Evolutionary conservation across 257 asterid species (phyloP).

Genomic region (Solanum etuberosum): DNA sequence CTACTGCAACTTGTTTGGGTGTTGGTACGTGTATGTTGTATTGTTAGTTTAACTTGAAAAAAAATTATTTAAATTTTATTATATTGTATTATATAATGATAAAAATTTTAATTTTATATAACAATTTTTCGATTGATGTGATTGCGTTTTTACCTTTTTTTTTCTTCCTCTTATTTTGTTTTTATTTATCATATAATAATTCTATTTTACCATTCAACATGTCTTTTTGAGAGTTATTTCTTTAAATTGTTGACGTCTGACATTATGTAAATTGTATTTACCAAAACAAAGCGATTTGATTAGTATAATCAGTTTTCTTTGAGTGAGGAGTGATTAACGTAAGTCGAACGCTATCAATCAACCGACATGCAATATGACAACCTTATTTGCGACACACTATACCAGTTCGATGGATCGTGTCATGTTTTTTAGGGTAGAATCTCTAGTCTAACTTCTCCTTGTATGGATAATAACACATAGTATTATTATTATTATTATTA

Average conservation of each 20-base stretch:
- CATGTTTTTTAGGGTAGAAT: not conserved
- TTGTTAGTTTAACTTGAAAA: too few relatives aligned
- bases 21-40: not conserved
- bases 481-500: not conserved
- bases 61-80: too few relatives aligned
- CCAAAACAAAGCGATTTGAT: not conserved
- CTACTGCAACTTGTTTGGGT: not conserved
- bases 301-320: not conserved
- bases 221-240: too few relatives aligned
- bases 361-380: not conserved
- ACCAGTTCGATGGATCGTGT: not conserved
- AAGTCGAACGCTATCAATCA: not conserved
- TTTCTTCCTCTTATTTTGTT: not conserved
- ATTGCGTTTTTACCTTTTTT: not conserved
- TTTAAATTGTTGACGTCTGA: too few relatives aligned
- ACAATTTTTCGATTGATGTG: fast-evolving
- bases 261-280: too few relatives aligned
- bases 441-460: not conserved
- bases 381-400: not conserved
- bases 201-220: not conserved
- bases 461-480: too few relatives aligned
- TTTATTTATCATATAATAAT: not conserved
- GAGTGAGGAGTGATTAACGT: not conserved
- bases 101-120: too few relatives aligned
- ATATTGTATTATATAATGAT: too few relatives aligned